Conservation (phyloP, 306 rosid species). For the Quercus ilex region DNA sequence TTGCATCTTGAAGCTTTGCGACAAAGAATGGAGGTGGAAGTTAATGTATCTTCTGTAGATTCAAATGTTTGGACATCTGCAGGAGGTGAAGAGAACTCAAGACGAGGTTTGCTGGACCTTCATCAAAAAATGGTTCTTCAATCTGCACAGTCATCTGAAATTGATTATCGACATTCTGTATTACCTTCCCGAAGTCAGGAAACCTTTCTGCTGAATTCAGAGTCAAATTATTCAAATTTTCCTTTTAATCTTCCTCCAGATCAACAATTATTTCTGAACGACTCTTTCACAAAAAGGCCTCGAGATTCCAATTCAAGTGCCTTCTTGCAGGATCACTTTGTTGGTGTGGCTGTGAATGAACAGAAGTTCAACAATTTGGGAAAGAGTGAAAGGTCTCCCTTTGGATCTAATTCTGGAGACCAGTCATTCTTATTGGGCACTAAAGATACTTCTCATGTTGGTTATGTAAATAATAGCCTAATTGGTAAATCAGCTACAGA, state of each 20-base stretch:
- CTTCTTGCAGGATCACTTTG: slow-evolving; percentile 43
- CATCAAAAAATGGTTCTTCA: slow-evolving; percentile 46
- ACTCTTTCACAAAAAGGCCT: slow-evolving; percentile 36
- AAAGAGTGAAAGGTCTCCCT: slow-evolving; percentile 36
- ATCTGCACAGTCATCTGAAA: slow-evolving; percentile 31
- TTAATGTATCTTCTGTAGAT: slow-evolving; percentile 26
- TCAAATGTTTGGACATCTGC: slow-evolving; percentile 37
- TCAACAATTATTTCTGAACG: slow-evolving; percentile 40
- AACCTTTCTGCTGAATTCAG: slow-evolving; percentile 39
- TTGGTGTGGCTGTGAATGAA: slow-evolving; percentile 34
- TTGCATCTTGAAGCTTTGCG: slow-evolving; percentile 47
- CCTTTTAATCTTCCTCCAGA: slow-evolving; percentile 51
- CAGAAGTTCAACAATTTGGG: slow-evolving; percentile 37
- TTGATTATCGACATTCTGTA: slow-evolving; percentile 50
- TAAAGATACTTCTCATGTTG: slow-evolving; percentile 39
- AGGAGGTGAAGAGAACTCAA: slow-evolving; percentile 40
- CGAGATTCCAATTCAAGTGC: slow-evolving; percentile 37
- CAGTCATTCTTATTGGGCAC: slow-evolving; percentile 35
- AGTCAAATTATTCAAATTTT: slow-evolving; percentile 35
- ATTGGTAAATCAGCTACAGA: slow-evolving; percentile 41
- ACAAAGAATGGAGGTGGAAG: slow-evolving; percentile 44
- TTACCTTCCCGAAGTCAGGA: slow-evolving; percentile 41
- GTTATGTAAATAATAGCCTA: slow-evolving; percentile 41
- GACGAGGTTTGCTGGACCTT: slow-evolving; percentile 41
- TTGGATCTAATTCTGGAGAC: slow-evolving; percentile 49